Evolutionary conservation across 106 monocot species (phyloP), one percentile per base, ranked within the genome.

Genomic region (Dactylorhiza incarnata): DNA sequence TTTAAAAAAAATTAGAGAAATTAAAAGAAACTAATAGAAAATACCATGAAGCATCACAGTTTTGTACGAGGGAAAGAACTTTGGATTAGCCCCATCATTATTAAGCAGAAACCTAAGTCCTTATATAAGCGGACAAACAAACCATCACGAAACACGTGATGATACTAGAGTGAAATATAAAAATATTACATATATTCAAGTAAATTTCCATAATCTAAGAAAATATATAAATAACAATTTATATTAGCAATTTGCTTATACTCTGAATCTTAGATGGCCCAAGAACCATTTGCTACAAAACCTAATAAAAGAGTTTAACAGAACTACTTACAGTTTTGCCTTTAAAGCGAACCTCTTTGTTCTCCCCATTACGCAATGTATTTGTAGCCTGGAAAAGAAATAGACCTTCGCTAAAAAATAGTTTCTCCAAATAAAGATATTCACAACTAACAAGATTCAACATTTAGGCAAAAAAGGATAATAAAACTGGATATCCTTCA

Each of bases 301-400:
- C 26, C 14, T 43, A 14, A 65, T 46, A 56, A 78, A 22, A 71
- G 52, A 52, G 22, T 20, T 15, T 5, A 75, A 54, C 45, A 67
- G 16, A 65, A 77, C 19, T 56, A 76, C 96, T 93, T 84, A 96
- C 96, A 76, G 88, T 93, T 86, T 96, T 96, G 62, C 76, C 84
- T 81, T 84, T 89, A 81, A 96, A 93, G 48, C 90, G 90, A 48
- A 96, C 92, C 71, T 91, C 90, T 83, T 96, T 96, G 76, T 84
- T 87, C 71, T 91, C 91, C 23, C 89, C 89, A 73, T 78, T 82
- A 43, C 87, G 88, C 70, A 93, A 56, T 45, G 80, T 49, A 68
- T 79, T 47, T 71, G 83, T 82, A 48, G 88, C 77, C 93, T 96
- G 84, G 78, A 96, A 46, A 48, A 72, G 17, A 68, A 24, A 69